Evolutionary conservation across 345 rosid species (phyloP), one percentile per base, ranked within the genome.

Genomic region (Hypericum perforatum): DNA sequence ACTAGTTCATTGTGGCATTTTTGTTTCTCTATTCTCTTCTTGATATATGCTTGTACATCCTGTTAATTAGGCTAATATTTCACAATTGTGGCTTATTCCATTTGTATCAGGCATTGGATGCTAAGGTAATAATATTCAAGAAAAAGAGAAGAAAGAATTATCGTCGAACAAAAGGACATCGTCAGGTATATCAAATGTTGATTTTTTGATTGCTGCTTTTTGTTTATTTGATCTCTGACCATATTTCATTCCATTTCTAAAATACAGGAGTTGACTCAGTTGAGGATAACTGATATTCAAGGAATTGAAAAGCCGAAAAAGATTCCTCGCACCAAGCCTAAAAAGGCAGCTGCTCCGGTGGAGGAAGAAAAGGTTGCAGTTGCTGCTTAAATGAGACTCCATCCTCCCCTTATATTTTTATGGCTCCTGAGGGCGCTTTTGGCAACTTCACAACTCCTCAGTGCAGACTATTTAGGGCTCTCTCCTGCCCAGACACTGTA

Each of bases 121-220:
- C 81, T 15, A 89, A 89, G 63, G 95, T 89, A 41, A 84, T 92
- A 40, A 92, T 92, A 49, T 85, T 92, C 53, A 92, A 92, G 78
- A 92, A 92, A 70, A 89, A 89, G 74, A 77, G 87, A 70, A 75
- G 95, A 40, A 92, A 89, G 86, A 88, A 85, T 59, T 84, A 87
- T 51, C 81, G 94, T n/a, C 75, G 94, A 66, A 84, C 83, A 1
- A 87, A 75, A 63, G 96, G 94, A 54, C 96, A 88, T 74, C 81
- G 96, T 37, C 96, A 88, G 82, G 96, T 82, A 69, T 51, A 70
- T 52, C 12, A 63, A 43, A 15, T 14, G 52, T 46, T 11, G 40
- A 39, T 50, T 65, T 65, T 54, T 52, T 22, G 29, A 41, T 22
- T 11, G 42, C 52, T 50, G 6, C 16, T 15, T 40, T 63, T 54